A percentile compares a stretch with the other conserved stretches of the same genome.
phyloP scores from a whole-genome alignment of 2,329 filamentous ascomycete species.

The Helminthosporium solani region DNA sequence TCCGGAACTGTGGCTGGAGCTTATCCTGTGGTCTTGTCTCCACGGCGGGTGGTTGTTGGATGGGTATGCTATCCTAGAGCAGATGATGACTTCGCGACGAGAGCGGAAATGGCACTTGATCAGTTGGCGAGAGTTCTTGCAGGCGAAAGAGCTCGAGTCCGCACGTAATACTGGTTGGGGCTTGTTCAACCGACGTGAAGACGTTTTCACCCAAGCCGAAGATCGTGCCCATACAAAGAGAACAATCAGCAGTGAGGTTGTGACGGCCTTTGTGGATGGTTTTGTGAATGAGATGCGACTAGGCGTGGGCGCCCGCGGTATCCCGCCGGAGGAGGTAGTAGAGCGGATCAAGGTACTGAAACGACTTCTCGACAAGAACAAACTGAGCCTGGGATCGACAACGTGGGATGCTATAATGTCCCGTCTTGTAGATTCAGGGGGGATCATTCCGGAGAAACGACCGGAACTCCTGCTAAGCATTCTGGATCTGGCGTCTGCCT shows the following conservation, averaged over 20 bases:
- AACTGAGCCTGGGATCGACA: slow-evolving; percentile 43
- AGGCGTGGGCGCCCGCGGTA: slow-evolving; percentile 46
- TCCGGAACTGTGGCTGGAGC: slow-evolving; percentile 53
- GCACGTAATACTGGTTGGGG: slow-evolving; percentile 20
- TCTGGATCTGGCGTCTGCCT: slow-evolving; percentile 42
- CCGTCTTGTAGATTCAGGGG: slow-evolving; percentile 54
- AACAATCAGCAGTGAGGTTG: slow-evolving; percentile 60
- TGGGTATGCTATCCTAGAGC: slow-evolving; percentile 44
- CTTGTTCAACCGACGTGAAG: slow-evolving; percentile 21
- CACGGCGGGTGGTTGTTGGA: slow-evolving; percentile 50
- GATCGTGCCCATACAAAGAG: slow-evolving; percentile 38
- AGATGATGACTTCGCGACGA: slow-evolving; percentile 23
- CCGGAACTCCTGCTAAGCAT: slow-evolving; percentile 47
- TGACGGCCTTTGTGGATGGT: slow-evolving; percentile 57
- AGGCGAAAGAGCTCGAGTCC: slow-evolving; percentile 28
- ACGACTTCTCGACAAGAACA: slow-evolving; percentile 38
- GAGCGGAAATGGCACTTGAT: slow-evolving; percentile 33
- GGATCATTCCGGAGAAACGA: slow-evolving; percentile 47
- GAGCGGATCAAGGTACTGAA: slow-evolving; percentile 39
- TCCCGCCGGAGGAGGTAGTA: slow-evolving; percentile 36
- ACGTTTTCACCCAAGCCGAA: slow-evolving; percentile 18
- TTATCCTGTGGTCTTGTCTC: slow-evolving; percentile 54
- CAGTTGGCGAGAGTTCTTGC: slow-evolving; percentile 47
- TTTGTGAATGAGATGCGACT: slow-evolving; percentile 49
- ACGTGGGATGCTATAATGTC: slow-evolving; percentile 50